These are phyloP conservation scores for Fusarium illudens DNA, from an alignment of 2,329 filamentous ascomycete species.

Conservation along the genomic window DNA sequence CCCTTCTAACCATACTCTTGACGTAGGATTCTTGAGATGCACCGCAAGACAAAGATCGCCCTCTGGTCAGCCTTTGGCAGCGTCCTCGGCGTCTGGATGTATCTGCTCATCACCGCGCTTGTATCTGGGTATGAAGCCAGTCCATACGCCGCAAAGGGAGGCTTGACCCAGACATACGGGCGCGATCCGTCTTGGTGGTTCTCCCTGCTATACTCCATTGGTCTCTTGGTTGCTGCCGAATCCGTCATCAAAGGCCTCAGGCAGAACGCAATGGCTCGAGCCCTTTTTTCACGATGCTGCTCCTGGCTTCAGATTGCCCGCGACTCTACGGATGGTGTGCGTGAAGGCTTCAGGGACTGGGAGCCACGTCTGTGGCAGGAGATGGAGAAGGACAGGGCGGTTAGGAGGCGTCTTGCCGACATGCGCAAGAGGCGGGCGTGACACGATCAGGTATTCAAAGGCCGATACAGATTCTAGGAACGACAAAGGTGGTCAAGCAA, in stretches of 20 bases:
- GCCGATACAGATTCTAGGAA: no score
- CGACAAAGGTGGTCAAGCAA: no score
- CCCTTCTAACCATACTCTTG: background rate
- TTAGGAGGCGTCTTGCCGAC: background rate
- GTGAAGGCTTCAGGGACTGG: background rate
- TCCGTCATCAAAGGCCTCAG: background rate
- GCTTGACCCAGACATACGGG: background rate
- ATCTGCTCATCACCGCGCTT: background rate
- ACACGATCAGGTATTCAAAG: no score
- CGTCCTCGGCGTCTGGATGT: background rate
- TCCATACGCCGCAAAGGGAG: background rate
- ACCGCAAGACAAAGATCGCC: background rate
- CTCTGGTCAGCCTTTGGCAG: background rate
- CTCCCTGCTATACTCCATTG: background rate
- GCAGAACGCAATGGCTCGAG: background rate
- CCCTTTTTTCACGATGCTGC: background rate
- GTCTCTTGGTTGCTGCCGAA: background rate
- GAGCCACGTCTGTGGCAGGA: background rate
- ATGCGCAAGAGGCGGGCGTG: no score
- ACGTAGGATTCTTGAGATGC: background rate
- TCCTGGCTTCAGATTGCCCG: background rate
- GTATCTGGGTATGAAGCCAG: background rate
- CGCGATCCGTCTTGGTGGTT: background rate
- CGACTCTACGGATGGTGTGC: background rate
- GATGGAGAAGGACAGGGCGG: background rate